Base-by-base conservation (phyloP, 345 rosid species). In the Sonneratia caseolaris region DNA sequence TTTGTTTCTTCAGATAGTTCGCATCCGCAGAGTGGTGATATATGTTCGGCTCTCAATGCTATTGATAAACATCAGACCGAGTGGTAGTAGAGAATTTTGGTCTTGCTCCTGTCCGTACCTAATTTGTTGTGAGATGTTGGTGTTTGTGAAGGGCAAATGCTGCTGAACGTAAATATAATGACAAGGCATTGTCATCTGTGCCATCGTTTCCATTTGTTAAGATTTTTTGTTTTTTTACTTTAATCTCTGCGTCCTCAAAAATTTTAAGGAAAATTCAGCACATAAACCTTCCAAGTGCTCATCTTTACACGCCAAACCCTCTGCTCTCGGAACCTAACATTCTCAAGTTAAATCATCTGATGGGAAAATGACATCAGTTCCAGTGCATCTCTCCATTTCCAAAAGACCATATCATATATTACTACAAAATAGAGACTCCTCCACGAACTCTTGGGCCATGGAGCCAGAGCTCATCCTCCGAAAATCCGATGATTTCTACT, bases 1-100 rank as follows among this genome's bases (percentile, higher is more conserved):
- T 79, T 86, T 77, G 77, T 77, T 35, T 77, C 84, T 61, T 75
- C 84, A 7, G 81, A 81, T 59, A 68, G 43, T 55, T 40, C 73
- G 66, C 84, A 82, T 70, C 81, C 84, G 22, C 68, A 79, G 70
- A 80, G 76, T 35, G 77, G 79, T 43, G 79, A 75, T 21, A 83
- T 81, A 38, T 75, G 78, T 69, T 40, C 66, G 14, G 62, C 79
- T 72, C 68, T 84, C n/a, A 70, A 81, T 76, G 80, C 75, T 69
- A 76, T 86, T 1, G 68, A 68, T 27, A 76, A 78, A 40, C 85
- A 84, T 57, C 75, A 72, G 65, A 56, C 11, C 16, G 71, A 73
- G 37, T 62, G 65, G 27, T 8, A 32, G 15, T 53, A 70, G 42
- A 48, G 36, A 21, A 57, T 57, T 8, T 57, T 1, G 15, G 51